Conservation (phyloP, 1,139 yeast genomes). For the Protomyces macrosporus region DNA sequence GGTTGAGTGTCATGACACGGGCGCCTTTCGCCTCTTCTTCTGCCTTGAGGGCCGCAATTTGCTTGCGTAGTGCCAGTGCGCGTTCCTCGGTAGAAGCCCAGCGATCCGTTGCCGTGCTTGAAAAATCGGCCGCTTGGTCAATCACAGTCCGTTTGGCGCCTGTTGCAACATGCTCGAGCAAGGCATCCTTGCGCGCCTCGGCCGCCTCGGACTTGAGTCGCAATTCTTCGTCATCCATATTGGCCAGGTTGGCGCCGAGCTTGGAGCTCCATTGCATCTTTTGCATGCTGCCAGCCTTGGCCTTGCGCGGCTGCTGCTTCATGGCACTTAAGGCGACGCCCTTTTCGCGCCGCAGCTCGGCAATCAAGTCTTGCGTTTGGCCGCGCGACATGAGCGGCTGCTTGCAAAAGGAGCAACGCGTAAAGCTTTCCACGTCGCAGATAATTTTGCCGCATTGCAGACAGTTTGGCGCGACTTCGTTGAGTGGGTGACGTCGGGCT, state of each 20-base stretch:
- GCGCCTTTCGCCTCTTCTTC: slow-evolving; percentile 22
- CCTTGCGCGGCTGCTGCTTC: slow-evolving; percentile 22
- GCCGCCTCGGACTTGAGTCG: slow-evolving; percentile 38
- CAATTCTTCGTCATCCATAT: slow-evolving; percentile 35
- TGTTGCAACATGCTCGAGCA: slow-evolving; percentile 74
- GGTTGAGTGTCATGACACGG: slow-evolving; percentile 26
- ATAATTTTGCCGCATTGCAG: slow-evolving; percentile 89
- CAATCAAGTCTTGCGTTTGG: slow-evolving; percentile 24
- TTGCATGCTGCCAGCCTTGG: slow-evolving; percentile 11
- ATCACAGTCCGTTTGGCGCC: slow-evolving; percentile 90
- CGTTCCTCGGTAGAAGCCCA: slow-evolving; percentile 91
- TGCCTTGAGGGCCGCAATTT: slow-evolving; percentile 56
- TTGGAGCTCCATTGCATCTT: slow-evolving; percentile 31
- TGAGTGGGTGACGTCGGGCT: slow-evolving; percentile 71
- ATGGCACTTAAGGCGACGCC: slow-evolving; percentile 12
- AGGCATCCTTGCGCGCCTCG: slow-evolving; percentile 31
- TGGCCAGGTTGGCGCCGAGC: slow-evolving; percentile 28
- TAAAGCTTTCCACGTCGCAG: slow-evolving; percentile 79
- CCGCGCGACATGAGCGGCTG: slow-evolving; percentile 15
- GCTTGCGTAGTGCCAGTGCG: slow-evolving; percentile 73
- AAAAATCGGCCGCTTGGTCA: slow-evolving; percentile 90
- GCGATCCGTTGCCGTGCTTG: slow-evolving; percentile 47
- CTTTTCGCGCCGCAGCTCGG: slow-evolving; percentile 24
- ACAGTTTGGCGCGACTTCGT: slow-evolving; percentile 89
- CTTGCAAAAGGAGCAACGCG: slow-evolving; percentile 52